Evolutionary conservation across 2,329 filamentous ascomycete species (phyloP), one percentile per base, ranked within the genome.

Genomic region (Neophaeococcomyces mojaviensis): DNA sequence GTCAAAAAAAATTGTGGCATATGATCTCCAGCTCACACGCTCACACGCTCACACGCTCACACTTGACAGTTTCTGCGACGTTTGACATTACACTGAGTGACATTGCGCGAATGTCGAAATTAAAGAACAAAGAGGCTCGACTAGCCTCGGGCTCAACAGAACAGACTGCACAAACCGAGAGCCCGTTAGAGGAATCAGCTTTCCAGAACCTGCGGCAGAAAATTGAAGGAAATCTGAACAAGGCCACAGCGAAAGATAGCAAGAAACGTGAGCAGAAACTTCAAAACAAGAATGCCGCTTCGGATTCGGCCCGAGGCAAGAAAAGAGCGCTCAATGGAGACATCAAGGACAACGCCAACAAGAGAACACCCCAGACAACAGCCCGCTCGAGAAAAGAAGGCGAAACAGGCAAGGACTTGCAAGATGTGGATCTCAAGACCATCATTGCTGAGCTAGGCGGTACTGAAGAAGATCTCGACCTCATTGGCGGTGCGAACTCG

Each of bases 391-490:
- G 18, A 20, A 13, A 12, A 8, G 26, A 31, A 18, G 15, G 24
- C 24, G 40, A 12, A 20, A 33, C 47, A 10, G 55, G 58, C 16
- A 41, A 50, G 5, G 51, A 51, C 37, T 55, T 56, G 32, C 47
- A 52, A 13, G 51, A 54, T 7, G 16, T 34, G 9, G 31, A 36
- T 24, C 31, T 39, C 3, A 48, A 38, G 16, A 18, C 34, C 24
- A 33, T 39, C 20, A 28, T 46, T 22, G 26, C 69, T 49, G 65
- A 64, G 4, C 63, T 73, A 43, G 71, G 71, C 26, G 71, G 71
- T 39, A 71, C 66, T n/a, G 62, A 71, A 52, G 71, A 73, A 42
- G 69, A 74, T 51, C 59, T 71, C 46, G 65, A 71, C 38, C 56
- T 74, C 19, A 55, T 74, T 48, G 68, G 63, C 18, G 67, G 60